Evolutionary conservation across 139 green algal genomes (phyloP), one percentile per base, ranked within the genome.

Genomic region (Chlorokybus atmophyticus): DNA sequence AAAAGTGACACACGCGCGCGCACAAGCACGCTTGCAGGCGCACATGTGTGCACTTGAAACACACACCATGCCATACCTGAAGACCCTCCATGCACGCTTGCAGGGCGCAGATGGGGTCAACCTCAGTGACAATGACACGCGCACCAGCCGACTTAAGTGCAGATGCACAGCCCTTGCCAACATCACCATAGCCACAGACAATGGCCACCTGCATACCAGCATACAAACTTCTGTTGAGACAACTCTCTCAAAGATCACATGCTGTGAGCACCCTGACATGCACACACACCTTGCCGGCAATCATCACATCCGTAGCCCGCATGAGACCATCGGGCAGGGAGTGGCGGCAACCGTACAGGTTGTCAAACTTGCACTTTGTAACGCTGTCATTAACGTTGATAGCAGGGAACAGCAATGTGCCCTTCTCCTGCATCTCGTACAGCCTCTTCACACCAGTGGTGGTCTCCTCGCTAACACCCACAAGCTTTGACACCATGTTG

Each of bases 341-440:
- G 85, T 99, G 92, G 59, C 90, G 81, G 84, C 92, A 99, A 66
- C 92, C 92, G 71, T 99, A 99, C 72, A 98, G 80, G 78, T 99
- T 99, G 85, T 99, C 92, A 52, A 99, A 99, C 83, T 99, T 99
- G 78, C 84, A 95, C 85, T 99, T 99, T 72, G 92, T 99, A 25
- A 99, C 92, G 3, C 83, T 93, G 87, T 99, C 92, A 80, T 99
- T 99, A 56, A 99, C 92, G 73, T 99, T 99, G 85, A 99, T 99
- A 74, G 90, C 92, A 10, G 92, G 92, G 85, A 99, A 95, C 55
- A 99, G 79, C 51, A 99, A 83, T 1, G 76, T 78, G 66, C 83
- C 84, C 39, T 50, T 67, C 54, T 83, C 63, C 75, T 82, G 51
- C 92, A 99, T 99, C 82, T 97, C 89, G 65, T 99, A 99, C 70